Conservation (phyloP, 2,329 filamentous ascomycete genomes). For the Thelonectria rubi region DNA sequence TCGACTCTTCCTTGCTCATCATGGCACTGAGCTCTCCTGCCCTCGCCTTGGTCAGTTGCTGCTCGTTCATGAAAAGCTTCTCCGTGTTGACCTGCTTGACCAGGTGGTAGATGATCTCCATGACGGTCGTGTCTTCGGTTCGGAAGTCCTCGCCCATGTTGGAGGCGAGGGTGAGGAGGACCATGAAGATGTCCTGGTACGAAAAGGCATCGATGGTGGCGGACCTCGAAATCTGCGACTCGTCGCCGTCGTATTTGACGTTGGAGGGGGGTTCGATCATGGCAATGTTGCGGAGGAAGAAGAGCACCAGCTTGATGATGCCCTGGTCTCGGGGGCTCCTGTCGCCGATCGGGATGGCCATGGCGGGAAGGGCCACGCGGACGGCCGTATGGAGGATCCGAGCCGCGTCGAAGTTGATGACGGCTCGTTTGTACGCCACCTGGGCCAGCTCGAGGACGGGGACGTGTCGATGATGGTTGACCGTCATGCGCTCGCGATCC, state of each 20-base stretch:
- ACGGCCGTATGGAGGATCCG: conserved; percentile 83
- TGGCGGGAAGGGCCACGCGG: conserved; percentile 82
- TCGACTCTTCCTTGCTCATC: conserved; percentile 84
- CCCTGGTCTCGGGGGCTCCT: conserved; percentile 84
- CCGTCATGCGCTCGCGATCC: conserved; percentile 81
- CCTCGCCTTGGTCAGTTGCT: conserved; percentile 73
- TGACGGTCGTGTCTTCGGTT: conserved; percentile 84
- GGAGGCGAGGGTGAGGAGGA: conserved; percentile 86
- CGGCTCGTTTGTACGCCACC: conserved; percentile 85
- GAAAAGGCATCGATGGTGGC: conserved; percentile 89
- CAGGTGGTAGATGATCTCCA: conserved; percentile 92
- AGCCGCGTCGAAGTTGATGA: conserved; percentile 83
- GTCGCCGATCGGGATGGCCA: conserved; percentile 81
- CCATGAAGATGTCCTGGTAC: conserved; percentile 87
- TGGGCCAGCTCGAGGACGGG: conserved; percentile 90
- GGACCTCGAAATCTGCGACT: conserved; percentile 87
- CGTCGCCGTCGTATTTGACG: conserved; percentile 83
- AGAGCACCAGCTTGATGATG: conserved; percentile 89
- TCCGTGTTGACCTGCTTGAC: conserved; percentile 88
- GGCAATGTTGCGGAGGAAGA: conserved; percentile 87
- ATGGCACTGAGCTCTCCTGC: conserved; percentile 77
- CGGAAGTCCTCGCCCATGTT: conserved; percentile 95
- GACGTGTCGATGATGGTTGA: conserved; percentile 92
- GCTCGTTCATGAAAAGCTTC: conserved; percentile 85
- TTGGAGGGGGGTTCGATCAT: conserved; percentile 81